Conservation (phyloP, 2,329 filamentous ascomycete species). For the Phyllosticta citribraziliensis region DNA sequence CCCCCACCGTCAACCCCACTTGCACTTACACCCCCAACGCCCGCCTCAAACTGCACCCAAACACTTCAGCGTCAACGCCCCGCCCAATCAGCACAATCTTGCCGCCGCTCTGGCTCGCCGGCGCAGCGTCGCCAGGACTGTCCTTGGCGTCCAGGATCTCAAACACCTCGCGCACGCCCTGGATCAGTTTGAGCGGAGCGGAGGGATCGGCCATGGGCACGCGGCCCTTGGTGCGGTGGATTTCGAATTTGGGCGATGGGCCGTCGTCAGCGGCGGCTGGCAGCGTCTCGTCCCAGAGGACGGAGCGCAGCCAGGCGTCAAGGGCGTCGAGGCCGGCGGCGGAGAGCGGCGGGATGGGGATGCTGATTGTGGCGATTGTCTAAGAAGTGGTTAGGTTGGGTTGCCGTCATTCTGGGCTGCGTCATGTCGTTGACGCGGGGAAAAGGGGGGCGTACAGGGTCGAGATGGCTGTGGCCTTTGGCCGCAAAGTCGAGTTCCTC, state of each 20-base stretch:
- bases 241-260: constrained; percentile 49
- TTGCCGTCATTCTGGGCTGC: background rate
- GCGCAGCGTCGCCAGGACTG: background rate
- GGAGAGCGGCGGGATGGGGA: constrained; percentile 54
- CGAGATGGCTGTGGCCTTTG: constrained; percentile 83
- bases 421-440: background rate
- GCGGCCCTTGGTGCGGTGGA: constrained; percentile 81
- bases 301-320: constrained; percentile 70
- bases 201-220: constrained; percentile 54
- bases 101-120: background rate
- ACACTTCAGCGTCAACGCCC: constrained; percentile 9
- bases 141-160: constrained; percentile 62
- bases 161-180: constrained; percentile 89
- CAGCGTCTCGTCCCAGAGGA: constrained; percentile 71
- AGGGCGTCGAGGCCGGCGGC: constrained; percentile 50
- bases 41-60: constrained; percentile 8
- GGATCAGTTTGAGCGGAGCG: constrained; percentile 58
- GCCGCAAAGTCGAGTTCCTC: constrained; percentile 53
- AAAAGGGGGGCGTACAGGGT: constrained; percentile 51
- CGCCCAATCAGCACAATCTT: constrained; percentile 16
- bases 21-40: background rate
- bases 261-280: constrained; percentile 26
- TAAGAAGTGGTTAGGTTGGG: constrained; percentile 25
- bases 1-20: too few species aligned
- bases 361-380: constrained; percentile 75